These are phyloP conservation scores for Hygrocybe coccinea DNA, from an alignment of 768 basidiomycete genomes.

Conservation along the genomic window DNA sequence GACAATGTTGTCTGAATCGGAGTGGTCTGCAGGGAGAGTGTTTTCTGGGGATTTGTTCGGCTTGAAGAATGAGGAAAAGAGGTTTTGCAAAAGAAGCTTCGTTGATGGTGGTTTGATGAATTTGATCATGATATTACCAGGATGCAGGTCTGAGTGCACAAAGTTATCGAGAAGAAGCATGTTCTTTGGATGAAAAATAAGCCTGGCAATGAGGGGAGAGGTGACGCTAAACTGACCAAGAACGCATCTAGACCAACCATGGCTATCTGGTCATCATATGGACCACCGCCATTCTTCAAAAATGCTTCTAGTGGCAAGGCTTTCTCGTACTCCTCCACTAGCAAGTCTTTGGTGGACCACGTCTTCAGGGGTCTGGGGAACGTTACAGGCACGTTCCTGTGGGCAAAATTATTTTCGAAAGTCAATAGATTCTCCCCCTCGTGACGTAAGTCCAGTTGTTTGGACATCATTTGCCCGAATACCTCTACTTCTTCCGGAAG, in stretches of 20 bases:
- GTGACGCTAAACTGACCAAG: slow-evolving; percentile 53
- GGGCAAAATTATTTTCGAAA: slow-evolving; percentile 84
- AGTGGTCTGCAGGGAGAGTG: slow-evolving; percentile 32
- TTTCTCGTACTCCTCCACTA: slow-evolving; percentile 92
- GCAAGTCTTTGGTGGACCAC: slow-evolving; percentile 75
- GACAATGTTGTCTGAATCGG: slow-evolving; percentile 61
- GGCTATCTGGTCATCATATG: slow-evolving; percentile 84
- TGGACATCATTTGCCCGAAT: slow-evolving; percentile 95
- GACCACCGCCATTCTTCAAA: slow-evolving; percentile 84
- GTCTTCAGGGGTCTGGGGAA: slow-evolving; percentile 84
- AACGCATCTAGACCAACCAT: slow-evolving; percentile 94
- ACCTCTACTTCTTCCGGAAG: slow-evolving; percentile 92
- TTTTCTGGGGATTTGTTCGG: slow-evolving; percentile 21
- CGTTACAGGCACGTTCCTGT: slow-evolving; percentile 72
- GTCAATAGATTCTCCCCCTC: slow-evolving; percentile 83
- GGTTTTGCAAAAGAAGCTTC: slow-evolving; percentile 52
- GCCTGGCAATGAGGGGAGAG: slow-evolving; percentile 1
- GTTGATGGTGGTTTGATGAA: slow-evolving; percentile 84
- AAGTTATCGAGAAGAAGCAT: slow-evolving; percentile 99
- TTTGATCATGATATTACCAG: slow-evolving; percentile 97
- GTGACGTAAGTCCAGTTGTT: slow-evolving; percentile 84
- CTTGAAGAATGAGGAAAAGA: slow-evolving; percentile 52
- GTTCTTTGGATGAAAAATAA: slow-evolving; percentile 50
- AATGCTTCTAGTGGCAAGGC: slow-evolving; percentile 87
- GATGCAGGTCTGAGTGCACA: slow-evolving; percentile 86